phyloP scores from a whole-genome alignment of 768 basidiomycete species.

The Rhizopogon salebrosus region DNA sequence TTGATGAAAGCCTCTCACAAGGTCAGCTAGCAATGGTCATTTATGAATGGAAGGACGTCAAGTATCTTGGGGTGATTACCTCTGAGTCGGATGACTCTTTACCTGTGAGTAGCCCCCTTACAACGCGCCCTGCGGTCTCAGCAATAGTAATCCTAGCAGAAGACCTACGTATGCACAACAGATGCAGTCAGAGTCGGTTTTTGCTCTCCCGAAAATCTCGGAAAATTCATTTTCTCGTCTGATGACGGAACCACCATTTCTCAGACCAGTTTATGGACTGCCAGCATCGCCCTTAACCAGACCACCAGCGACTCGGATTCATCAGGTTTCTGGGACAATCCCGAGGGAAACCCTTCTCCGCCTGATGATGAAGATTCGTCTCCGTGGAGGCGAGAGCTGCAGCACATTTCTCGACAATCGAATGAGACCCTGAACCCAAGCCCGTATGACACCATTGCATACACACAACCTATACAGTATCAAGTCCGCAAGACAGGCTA shows the following conservation, averaged over 20 bases:
- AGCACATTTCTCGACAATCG: slow-evolving; percentile 12
- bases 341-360: slow-evolving; percentile 53
- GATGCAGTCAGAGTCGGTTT: slow-evolving; percentile 66
- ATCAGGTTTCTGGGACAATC: slow-evolving; percentile 52
- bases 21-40: slow-evolving; percentile 93
- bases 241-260: slow-evolving; percentile 56
- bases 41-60: slow-evolving; percentile 91
- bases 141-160: slow-evolving; percentile 47
- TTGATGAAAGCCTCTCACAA: slow-evolving; percentile 59
- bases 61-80: slow-evolving; percentile 73
- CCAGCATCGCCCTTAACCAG: slow-evolving; percentile 60
- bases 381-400: slow-evolving; percentile 37
- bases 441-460: slow-evolving; percentile 46
- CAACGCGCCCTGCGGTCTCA: neutral
- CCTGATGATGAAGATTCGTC: slow-evolving; percentile 43
- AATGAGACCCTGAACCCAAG: slow-evolving; percentile 39
- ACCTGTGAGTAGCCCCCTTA: slow-evolving; percentile 51
- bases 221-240: slow-evolving; percentile 84
- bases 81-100: slow-evolving; percentile 47
- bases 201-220: slow-evolving; percentile 66
- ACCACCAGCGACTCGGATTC: slow-evolving; percentile 20
- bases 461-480: slow-evolving; percentile 76
- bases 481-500: slow-evolving; percentile 84
- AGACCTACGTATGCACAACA: slow-evolving; percentile 90
- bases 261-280: slow-evolving; percentile 85